Conservation (phyloP, 108 stramenopile genomes). For the Skeletonema grethae region DNA sequence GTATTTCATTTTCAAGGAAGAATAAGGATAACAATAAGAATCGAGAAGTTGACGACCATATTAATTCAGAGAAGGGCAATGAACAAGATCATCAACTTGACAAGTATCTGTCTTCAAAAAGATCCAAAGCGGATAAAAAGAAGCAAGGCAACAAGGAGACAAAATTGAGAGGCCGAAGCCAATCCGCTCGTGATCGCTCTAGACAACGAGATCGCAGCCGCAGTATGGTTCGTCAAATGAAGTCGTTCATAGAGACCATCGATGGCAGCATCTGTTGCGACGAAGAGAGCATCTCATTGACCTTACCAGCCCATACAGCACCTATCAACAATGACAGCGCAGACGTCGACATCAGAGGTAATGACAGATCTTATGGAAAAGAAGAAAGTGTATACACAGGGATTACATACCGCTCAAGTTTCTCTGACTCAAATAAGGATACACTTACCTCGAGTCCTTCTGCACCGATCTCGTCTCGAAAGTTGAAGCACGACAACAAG, state of each 20-base stretch:
- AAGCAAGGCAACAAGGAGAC: neutral
- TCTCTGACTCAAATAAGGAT: neutral
- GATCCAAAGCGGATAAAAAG: neutral
- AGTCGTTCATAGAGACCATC: neutral
- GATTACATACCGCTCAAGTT: neutral
- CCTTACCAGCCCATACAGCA: neutral
- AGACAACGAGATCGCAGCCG: neutral
- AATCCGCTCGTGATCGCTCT: neutral
- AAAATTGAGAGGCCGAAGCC: neutral
- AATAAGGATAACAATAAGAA: neutral
- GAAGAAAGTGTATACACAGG: neutral
- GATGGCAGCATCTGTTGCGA: neutral
- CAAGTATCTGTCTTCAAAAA: neutral
- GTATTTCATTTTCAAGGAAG: constrained; percentile 1
- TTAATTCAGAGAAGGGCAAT: neutral
- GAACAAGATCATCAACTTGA: neutral
- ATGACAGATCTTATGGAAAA: neutral
- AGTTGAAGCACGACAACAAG: neutral
- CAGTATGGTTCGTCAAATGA: neutral
- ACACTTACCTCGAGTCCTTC: neutral
- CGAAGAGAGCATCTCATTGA: neutral
- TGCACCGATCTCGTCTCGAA: neutral
- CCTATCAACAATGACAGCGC: neutral
- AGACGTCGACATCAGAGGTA: neutral
- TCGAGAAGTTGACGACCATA: neutral